Evolutionary conservation across 169 alveolate genomes (phyloP), one percentile per base, ranked within the genome.

Genomic region (Theileria orientalis): DNA sequence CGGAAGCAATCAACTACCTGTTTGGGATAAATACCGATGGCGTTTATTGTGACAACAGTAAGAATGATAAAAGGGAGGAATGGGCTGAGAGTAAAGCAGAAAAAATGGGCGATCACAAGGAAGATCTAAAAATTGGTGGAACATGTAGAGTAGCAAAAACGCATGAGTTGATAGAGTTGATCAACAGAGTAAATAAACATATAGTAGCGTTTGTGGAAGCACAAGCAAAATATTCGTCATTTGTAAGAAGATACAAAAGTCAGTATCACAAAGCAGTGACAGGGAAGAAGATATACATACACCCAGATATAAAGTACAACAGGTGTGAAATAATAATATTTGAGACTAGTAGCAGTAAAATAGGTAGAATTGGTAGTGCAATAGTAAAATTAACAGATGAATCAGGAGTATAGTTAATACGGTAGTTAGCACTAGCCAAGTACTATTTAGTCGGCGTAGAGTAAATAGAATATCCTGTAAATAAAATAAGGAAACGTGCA

Each of bases 221-320:
- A 1, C 90, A 72, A 30, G 76, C 84, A 41, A 87, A 87, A 32
- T 87, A 87, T 68, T 69, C 85, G 8, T 74, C 91, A 8, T 87
- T 83, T 64, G 63, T 87, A 23, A 62, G 66, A 27, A 74, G 84
- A 35, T 87, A 83, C 51, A 76, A 83, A 25, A 42, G 51, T 33
- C 87, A 83, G 62, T 64, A 82, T 13, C 80, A 79, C 27, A 76
- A 86, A 52, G 84, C 89, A 27, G 59, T 73, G 27, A 44, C 69
- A 33, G 86, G 85, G 44, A 64, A 85, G 21, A 49, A 80, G 21
- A 75, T 87, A 49, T 52, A 62, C 44, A 73, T 87, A 11, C 82
- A 84, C 25, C 74, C 83, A 11, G 83, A 74, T 52, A 61, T 84
- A 30, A 64, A 83, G 46, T 87, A 87, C 59, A 78, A 75, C 42